Base-by-base conservation (phyloP, 2,329 filamentous ascomycete species). In the Peltaster fructicola region DNA sequence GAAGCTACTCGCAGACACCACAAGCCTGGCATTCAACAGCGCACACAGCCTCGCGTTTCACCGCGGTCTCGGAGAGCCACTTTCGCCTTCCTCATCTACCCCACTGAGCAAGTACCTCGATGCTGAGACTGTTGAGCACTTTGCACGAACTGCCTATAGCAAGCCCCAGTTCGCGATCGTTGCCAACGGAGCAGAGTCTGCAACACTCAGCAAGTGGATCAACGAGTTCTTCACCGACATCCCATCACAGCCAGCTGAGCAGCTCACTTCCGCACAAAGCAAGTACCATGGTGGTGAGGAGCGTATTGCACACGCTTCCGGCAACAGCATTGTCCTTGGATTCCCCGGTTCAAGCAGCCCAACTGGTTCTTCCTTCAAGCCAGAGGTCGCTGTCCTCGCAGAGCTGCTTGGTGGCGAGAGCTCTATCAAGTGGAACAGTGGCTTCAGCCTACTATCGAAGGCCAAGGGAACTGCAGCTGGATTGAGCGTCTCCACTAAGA, bases 281-380 rank as follows among this genome's bases (percentile, higher is more conserved):
- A 88, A 84, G 57, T 98, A 95, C 71, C 78, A 71, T 48, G 88
- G 88, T 53, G 90, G 88, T 48, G 82, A 98, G 65, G 80, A 91
- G 62, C 80, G 88, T 42, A 77, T 78, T 39, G 64, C 77, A 36
- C 77, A 81, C 53, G 63, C 62, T 31, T 61, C 63, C 37, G 76
- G 79, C 40, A 93, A 91, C 59, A 67, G 82, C 20, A 52, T 92
- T 41, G 78, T 92, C 39, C 70, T 98, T 48, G 88, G 72, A 35
- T 95, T 98, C 75, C 78, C 82, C 30, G 84, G 85, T 32, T 82
- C 81, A 35, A 77, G 80, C 56, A 72, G 74, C 17, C 68, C 68
- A 44, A 73, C 69, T 18, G 65, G 65, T 41, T 63, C 64, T 36
- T 71, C 70, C 44, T 81, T 79, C 64, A 91, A 92, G 64, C 79